Conservation (phyloP, 2,329 filamentous ascomycete species). For the Chaetomiaceae sp. region DNA sequence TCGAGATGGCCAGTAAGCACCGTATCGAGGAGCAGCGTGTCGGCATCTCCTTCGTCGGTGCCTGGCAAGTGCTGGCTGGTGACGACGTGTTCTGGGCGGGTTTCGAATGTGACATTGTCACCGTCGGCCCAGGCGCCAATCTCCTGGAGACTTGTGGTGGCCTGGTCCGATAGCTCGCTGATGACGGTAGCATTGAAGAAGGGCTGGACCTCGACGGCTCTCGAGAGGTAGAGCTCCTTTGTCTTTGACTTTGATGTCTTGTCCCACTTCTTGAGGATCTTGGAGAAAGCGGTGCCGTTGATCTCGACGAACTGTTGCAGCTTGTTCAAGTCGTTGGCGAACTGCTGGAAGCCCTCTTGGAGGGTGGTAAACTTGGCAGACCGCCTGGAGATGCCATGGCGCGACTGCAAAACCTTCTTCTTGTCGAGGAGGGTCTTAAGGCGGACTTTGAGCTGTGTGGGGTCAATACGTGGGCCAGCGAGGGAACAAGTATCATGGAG, state of each 20-base stretch:
- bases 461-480: conserved; percentile 14
- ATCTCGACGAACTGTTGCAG: conserved; percentile 98
- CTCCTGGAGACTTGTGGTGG: conserved; percentile 91
- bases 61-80: conserved; percentile 63
- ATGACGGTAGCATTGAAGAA: conserved; percentile 98
- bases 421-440: conserved; percentile 91
- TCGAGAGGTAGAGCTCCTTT: conserved; percentile 92
- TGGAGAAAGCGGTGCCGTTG: conserved; percentile 96
- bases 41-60: conserved; percentile 84
- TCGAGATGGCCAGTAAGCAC: conserved; percentile 77
- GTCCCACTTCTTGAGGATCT: conserved; percentile 99
- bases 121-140: conserved; percentile 96
- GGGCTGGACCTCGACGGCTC: conserved; percentile 94
- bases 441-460: conserved; percentile 76
- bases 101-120: conserved; percentile 80
- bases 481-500: too few species aligned
- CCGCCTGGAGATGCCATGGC: conserved; percentile 74
- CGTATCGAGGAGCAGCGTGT: conserved; percentile 82
- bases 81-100: conserved; percentile 56
- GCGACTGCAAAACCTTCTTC: conserved; percentile 83
- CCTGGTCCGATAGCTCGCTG: conserved; percentile 92
- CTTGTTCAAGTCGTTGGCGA: conserved; percentile 94
- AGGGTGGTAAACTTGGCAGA: conserved; percentile 92
- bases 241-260: conserved; percentile 99
- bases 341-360: conserved; percentile 95